These are phyloP conservation scores for Penicillium verhagenii DNA, from an alignment of 495 filamentous ascomycete species.

Conservation along the genomic window DNA sequence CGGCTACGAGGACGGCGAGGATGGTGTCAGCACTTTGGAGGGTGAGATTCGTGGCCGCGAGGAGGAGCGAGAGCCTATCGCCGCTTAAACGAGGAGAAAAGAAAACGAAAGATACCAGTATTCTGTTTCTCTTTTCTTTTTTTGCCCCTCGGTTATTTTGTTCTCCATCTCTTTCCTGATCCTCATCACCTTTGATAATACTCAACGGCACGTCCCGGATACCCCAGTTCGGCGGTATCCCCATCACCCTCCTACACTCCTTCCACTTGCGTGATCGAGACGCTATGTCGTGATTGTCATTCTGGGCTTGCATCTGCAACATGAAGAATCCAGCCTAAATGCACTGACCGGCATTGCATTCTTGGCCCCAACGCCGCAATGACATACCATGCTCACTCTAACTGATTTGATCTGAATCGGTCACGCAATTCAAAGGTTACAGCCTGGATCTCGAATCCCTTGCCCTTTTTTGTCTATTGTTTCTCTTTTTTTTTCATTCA, in stretches of 20 bases:
- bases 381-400: too few relatives aligned
- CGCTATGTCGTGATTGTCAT: background rate
- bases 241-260: background rate
- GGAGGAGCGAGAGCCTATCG: constrained; percentile 52
- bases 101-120: constrained; percentile 1
- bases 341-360: background rate
- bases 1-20: constrained; percentile 58
- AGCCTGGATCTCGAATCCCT: background rate
- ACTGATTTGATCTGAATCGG: too few relatives aligned
- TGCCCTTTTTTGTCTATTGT: background rate
- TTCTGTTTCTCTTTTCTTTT: background rate
- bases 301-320: background rate
- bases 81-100: constrained; percentile 22
- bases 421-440: background rate
- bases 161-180: constrained; percentile 7
- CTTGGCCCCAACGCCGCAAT: background rate
- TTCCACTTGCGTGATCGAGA: background rate
- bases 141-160: constrained; percentile 1
- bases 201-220: background rate
- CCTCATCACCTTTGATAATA: background rate
- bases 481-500: background rate
- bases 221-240: background rate
- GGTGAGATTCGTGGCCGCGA: constrained; percentile 59
- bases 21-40: constrained; percentile 53
- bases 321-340: background rate